Evolutionary conservation across 1,284 basidiomycete genomes (phyloP).

Genomic region (Rhodofomes roseus): DNA sequence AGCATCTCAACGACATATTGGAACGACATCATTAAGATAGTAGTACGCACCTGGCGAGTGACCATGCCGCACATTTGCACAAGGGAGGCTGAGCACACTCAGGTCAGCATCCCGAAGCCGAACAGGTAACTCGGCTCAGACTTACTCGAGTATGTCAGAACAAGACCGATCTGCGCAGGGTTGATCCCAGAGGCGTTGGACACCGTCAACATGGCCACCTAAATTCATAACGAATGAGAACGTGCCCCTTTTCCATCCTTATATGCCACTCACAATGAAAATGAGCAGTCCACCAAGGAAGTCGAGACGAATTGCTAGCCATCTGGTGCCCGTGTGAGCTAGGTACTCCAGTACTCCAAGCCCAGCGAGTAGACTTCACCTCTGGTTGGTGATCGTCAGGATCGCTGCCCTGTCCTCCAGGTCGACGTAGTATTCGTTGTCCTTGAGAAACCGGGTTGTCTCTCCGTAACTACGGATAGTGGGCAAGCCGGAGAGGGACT

Average conservation of each 20-base stretch:
- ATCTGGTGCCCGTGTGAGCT: slow-evolving; percentile 34
- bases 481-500: slow-evolving; percentile 72
- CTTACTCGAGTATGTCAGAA: slow-evolving; percentile 64
- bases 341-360: neutral
- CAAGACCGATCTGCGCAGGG: slow-evolving; percentile 68
- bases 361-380: no score
- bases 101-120: neutral
- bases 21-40: neutral
- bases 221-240: neutral
- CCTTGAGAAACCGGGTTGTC: slow-evolving; percentile 56
- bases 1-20: neutral
- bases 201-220: slow-evolving; percentile 54
- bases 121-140: neutral
- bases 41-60: slow-evolving; percentile 35
- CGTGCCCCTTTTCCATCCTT: slow-evolving; percentile 11
- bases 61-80: slow-evolving; percentile 55
- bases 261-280: slow-evolving; percentile 47
- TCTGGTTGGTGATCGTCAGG: slow-evolving; percentile 61
- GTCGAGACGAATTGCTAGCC: slow-evolving; percentile 58
- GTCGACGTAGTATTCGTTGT: slow-evolving; percentile 73
- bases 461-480: slow-evolving; percentile 76
- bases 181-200: slow-evolving; percentile 51
- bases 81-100: slow-evolving; percentile 37
- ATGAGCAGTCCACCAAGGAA: slow-evolving; percentile 63
- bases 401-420: slow-evolving; percentile 65